Evolutionary conservation across 140 eudicot species (phyloP).

Genomic region (Erigeron philadelphicus): DNA sequence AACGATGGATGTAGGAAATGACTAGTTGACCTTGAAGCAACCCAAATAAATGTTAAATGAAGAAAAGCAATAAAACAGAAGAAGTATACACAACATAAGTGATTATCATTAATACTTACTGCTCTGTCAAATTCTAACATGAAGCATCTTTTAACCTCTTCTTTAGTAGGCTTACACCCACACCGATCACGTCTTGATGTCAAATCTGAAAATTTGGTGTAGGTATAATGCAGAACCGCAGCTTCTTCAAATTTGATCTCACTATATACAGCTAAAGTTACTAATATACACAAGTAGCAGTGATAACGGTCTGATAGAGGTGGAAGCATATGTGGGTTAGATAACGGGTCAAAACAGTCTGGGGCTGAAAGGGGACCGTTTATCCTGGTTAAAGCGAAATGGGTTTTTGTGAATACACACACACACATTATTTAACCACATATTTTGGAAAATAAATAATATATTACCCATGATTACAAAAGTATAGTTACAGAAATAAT

Average conservation of each 20-base stretch:
- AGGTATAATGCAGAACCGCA: slow-evolving; percentile 66
- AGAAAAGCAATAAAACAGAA: background rate
- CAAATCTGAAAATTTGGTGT: slow-evolving; percentile 64
- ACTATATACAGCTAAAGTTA: slow-evolving; percentile 31
- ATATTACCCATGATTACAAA: no score
- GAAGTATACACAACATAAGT: background rate
- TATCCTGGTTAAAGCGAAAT: no score
- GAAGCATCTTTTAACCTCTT: slow-evolving; percentile 69
- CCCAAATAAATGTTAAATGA: background rate
- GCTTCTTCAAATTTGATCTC: slow-evolving; percentile 70
- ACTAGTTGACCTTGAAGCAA: background rate
- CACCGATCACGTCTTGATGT: slow-evolving; percentile 77
- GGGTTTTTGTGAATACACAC: no score
- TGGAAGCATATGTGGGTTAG: no score
- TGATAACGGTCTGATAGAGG: background rate
- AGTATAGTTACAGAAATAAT: no score
- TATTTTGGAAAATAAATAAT: no score
- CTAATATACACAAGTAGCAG: background rate
- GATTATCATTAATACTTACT: slow-evolving; percentile 37
- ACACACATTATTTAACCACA: no score
- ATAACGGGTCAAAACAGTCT: no score
- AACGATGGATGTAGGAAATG: background rate
- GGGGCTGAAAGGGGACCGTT: no score
- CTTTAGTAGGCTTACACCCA: slow-evolving; percentile 71
- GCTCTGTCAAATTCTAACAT: slow-evolving; percentile 71